Conservation (phyloP, 1,284 basidiomycete genomes). For the Sphaerobolus stellatus region DNA sequence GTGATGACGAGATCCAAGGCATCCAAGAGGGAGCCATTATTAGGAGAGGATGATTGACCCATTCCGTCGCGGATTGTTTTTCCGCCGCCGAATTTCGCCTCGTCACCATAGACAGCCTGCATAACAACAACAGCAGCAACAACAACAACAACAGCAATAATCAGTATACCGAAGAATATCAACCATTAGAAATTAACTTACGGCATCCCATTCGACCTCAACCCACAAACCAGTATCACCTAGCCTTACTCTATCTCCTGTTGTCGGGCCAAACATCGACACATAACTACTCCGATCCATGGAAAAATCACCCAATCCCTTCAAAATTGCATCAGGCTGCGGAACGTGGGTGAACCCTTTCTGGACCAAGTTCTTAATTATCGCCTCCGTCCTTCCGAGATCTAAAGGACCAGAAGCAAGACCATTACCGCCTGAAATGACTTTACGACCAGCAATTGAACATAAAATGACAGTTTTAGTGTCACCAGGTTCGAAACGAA, state of each 20-base stretch:
- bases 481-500: constrained; percentile 96
- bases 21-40: too few relatives aligned
- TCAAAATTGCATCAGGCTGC: constrained; percentile 56
- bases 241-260: constrained; percentile 85
- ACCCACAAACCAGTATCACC: constrained; percentile 93
- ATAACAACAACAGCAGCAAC: background rate
- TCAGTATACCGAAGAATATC: too few relatives aligned
- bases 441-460: constrained; percentile 69
- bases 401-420: constrained; percentile 64
- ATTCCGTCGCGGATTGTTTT: constrained; percentile 92
- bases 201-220: constrained; percentile 88
- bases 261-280: constrained; percentile 93
- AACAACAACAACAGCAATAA: background rate
- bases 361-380: constrained; percentile 44
- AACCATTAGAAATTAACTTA: constrained; percentile 32
- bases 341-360: constrained; percentile 63
- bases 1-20: constrained; percentile 92
- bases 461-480: constrained; percentile 82
- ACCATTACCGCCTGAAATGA: constrained; percentile 80
- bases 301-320: constrained; percentile 41
- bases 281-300: constrained; percentile 73
- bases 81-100: constrained; percentile 98
- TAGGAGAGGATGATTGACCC: constrained; percentile 85
- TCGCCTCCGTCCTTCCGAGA: constrained; percentile 42
- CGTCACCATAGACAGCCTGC: constrained; percentile 85